Percentiles rank a stretch among this genome's conserved stretches.
Evolutionary conservation across 176 grass and related monocot species (phyloP).

Genomic region (Olyra latifolia): DNA sequence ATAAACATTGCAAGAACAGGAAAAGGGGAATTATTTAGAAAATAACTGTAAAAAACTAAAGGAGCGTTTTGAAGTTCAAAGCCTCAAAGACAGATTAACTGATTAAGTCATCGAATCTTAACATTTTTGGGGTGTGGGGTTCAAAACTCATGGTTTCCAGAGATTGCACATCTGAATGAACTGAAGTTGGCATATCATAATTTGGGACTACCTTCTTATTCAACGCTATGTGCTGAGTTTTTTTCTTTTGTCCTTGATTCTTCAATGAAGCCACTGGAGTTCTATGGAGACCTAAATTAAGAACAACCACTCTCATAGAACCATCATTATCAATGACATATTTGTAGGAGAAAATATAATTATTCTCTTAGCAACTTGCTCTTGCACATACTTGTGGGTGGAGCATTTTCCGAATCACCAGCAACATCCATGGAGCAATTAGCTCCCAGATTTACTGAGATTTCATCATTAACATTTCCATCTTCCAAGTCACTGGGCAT

Average conservation of each 20-base stretch:
- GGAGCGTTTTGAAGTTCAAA: neutral
- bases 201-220: constrained; percentile 28
- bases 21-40: constrained; percentile 6
- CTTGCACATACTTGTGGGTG: neutral
- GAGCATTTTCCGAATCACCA: neutral
- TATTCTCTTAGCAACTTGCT: neutral
- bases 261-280: constrained; percentile 4
- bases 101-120: neutral
- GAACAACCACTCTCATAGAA: constrained; percentile 11
- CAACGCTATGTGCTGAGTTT: neutral
- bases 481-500: neutral
- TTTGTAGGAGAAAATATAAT: neutral
- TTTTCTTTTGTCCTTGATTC: neutral
- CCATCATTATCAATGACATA: constrained; percentile 23
- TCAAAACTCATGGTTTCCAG: constrained; percentile 7
- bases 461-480: constrained; percentile 9
- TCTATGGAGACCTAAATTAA: constrained; percentile 25
- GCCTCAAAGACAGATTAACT: neutral
- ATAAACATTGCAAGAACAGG: neutral
- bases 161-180: constrained; percentile 11
- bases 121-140: neutral
- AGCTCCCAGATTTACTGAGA: neutral
- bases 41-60: constrained; percentile 7
- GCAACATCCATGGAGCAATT: neutral
- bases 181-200: constrained; percentile 18